Base-by-base conservation (phyloP, 2,329 filamentous ascomycete species). In the Microcera coccophila region DNA sequence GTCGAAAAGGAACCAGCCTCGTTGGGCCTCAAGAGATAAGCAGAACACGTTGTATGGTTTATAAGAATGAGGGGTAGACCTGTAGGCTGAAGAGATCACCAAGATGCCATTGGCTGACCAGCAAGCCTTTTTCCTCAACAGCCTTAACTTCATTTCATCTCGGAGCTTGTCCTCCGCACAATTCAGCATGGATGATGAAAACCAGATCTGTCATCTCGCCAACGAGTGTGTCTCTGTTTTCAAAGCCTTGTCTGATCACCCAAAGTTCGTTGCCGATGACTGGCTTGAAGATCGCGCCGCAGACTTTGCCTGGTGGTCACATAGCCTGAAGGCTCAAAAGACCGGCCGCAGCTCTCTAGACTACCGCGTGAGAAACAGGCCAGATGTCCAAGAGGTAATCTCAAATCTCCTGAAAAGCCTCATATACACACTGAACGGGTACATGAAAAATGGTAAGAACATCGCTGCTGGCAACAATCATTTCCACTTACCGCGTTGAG, bases 211-310 rank as follows among this genome's bases (percentile, higher is more conserved):
- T n/a, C 34, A 21, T 22, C 34, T 11, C 19, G 22, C 34, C 15
- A 7, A 36, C 11, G 17, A 26, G 24, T 37, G 20, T 16, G 21
- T 15, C 14, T 21, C 20, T 15, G 5, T n/a, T 12, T 26, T 37
- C 8, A 37, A 14, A 8, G 14, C 20, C 11, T 15, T 20, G 16
- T 15, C 35, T n/a, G 35, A 15, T 21, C 11, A 26, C 16, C 21
- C 35, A 9, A 10, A 26, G 2, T 9, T 26, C 14, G 14, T 20
- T 4, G 35, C 21, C 8, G 3, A 26, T 7, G 35, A 37, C 20
- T 37, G 35, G 35, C 5, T 37, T 24, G 35, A 37, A 16, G 20
- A 37, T 37, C 35, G 35, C 7, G 20, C 20, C 11, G 35, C 20
- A 2, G 35, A 37, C 20, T 37, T 37, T 10, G n/a, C 14, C 2